Evolutionary conservation across 768 basidiomycete genomes (phyloP).

Genomic region (Tulasnella sp.): DNA sequence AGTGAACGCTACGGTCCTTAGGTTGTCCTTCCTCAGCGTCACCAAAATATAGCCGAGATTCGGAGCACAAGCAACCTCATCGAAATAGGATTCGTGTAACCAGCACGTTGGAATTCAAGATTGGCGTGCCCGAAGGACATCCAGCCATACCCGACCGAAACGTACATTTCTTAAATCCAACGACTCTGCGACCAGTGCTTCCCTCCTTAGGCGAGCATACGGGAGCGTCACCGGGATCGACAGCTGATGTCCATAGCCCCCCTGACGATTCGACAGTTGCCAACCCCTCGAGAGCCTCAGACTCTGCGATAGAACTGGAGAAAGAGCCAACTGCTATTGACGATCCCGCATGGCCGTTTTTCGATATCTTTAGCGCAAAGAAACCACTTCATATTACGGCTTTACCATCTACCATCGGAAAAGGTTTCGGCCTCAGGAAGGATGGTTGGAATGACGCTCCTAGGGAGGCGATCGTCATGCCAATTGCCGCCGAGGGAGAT

Average conservation of each 20-base stretch:
- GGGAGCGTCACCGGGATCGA: constrained; percentile 4
- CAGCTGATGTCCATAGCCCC: not conserved
- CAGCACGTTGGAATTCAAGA: constrained; percentile 27
- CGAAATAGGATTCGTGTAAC: constrained; percentile 17
- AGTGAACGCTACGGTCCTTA: not conserved
- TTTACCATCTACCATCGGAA: constrained; percentile 9
- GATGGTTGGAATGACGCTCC: constrained; percentile 31
- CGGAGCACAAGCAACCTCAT: not conserved
- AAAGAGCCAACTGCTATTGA: not conserved
- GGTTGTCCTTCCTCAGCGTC: not conserved
- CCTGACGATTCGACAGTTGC: constrained; percentile 21
- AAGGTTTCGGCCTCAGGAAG: not conserved
- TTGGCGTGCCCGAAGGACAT: constrained; percentile 29
- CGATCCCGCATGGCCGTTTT: constrained; percentile 15
- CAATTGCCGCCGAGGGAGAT: constrained; percentile 29
- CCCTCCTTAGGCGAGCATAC: not conserved
- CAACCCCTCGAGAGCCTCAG: constrained; percentile 24
- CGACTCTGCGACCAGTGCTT: not conserved
- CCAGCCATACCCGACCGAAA: constrained; percentile 19
- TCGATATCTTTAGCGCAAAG: constrained; percentile 18
- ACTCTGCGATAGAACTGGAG: constrained; percentile 20
- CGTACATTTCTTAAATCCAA: constrained; percentile 9
- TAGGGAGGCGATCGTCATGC: constrained; percentile 32
- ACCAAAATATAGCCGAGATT: not conserved
- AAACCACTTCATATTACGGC: constrained; percentile 15